phyloP scores from a whole-genome alignment of 106 monocot genomes.

The Agapanthus africanus region DNA sequence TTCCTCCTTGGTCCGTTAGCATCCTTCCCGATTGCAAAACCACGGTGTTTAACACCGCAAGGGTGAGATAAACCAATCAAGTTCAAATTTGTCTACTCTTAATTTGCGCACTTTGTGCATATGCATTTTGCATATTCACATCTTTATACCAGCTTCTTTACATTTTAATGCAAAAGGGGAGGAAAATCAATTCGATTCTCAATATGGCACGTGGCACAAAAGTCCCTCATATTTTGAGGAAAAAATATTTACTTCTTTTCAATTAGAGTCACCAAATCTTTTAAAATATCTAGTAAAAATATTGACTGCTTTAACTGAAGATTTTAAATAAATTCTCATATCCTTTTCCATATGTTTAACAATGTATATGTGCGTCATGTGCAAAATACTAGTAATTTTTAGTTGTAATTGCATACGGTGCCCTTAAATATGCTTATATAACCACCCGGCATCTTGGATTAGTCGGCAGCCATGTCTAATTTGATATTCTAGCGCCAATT shows the following conservation, averaged over 20 bases:
- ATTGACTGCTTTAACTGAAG: too few species aligned
- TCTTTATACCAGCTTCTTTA: too few species aligned
- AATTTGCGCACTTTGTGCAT: too few species aligned
- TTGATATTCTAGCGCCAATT: too few species aligned
- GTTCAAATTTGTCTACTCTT: not conserved
- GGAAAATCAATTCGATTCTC: too few species aligned
- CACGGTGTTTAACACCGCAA: conserved; percentile 81
- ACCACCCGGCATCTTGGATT: not conserved
- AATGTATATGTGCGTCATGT: not conserved
- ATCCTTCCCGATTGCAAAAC: conserved; percentile 94
- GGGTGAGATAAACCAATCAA: conserved; percentile 54
- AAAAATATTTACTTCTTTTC: too few species aligned
- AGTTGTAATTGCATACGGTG: not conserved
- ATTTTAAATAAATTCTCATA: not conserved
- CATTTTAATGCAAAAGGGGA: too few species aligned
- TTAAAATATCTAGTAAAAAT: too few species aligned
- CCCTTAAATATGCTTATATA: not conserved
- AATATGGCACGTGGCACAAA: too few species aligned
- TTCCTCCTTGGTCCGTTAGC: conserved; percentile 97
- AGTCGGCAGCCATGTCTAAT: not conserved
- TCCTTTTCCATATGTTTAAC: not conserved
- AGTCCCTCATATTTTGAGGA: too few species aligned
- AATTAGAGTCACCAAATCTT: too few species aligned
- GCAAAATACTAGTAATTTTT: not conserved
- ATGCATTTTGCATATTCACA: too few species aligned